Conservation (phyloP, 2,329 filamentous ascomycete genomes). For the Sclerotinia minor region DNA sequence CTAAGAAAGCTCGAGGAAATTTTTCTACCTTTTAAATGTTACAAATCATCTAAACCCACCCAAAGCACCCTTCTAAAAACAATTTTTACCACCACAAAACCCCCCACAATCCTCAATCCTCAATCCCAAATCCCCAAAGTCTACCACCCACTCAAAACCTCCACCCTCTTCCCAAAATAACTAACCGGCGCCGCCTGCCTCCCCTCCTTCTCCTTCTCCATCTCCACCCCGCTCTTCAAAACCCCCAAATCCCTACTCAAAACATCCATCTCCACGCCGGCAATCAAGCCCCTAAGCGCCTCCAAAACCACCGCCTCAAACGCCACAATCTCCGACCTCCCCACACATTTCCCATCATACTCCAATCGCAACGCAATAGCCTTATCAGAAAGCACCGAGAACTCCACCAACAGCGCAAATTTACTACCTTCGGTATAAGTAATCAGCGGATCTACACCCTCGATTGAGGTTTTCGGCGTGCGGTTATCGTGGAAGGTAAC, state of each 20-base stretch:
- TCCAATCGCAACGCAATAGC: slow-evolving; percentile 6
- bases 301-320: slow-evolving; percentile 10
- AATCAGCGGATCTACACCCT: slow-evolving; percentile 1
- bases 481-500: slow-evolving; percentile 34
- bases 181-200: background rate
- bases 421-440: slow-evolving; percentile 19
- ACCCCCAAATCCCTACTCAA: background rate
- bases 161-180: slow-evolving; percentile 11
- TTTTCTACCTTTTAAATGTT: background rate
- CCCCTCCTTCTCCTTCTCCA: background rate
- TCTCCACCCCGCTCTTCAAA: background rate
- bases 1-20: background rate
- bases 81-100: background rate
- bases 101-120: background rate
- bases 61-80: background rate
- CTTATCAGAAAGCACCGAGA: background rate
- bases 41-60: background rate
- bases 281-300: slow-evolving; percentile 3
- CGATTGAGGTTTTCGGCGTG: background rate
- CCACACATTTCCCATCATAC: slow-evolving; percentile 12
- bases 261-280: background rate
- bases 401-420: slow-evolving; percentile 13
- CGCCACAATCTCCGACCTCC: background rate
- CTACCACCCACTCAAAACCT: background rate
- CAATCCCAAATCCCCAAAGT: background rate